phyloP scores from a whole-genome alignment of 139 green algal genomes.

The Tetradesmus lagerheimii region DNA sequence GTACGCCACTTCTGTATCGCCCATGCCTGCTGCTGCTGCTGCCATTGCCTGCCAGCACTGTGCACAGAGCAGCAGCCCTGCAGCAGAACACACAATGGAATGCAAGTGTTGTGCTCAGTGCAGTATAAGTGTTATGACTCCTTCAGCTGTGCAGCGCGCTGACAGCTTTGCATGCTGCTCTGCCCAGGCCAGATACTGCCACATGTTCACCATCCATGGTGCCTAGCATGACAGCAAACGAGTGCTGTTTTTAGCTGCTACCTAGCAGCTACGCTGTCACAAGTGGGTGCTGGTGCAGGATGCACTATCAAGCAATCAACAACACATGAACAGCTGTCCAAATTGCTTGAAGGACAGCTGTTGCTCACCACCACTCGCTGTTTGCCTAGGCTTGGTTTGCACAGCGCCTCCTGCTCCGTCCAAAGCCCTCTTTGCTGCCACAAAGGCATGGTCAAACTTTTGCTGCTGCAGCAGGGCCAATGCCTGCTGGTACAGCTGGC shows the following conservation, averaged over 20 bases:
- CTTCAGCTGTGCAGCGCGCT: neutral
- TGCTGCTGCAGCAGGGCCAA: neutral
- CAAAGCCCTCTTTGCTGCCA: slow-evolving; percentile 16
- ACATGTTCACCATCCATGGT: too few species aligned
- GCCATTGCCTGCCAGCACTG: slow-evolving; percentile 1
- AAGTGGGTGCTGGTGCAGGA: too few species aligned
- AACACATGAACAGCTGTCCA: too few species aligned
- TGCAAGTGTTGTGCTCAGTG: too few species aligned
- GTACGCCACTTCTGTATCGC: slow-evolving; percentile 24
- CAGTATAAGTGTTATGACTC: neutral
- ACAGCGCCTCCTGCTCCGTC: neutral
- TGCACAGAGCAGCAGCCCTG: neutral
- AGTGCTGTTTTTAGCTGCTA: too few species aligned
- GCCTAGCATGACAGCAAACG: too few species aligned
- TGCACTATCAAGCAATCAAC: too few species aligned
- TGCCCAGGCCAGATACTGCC: too few species aligned
- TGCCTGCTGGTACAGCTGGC: slow-evolving; percentile 21
- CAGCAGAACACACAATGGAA: neutral
- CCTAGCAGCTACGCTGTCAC: too few species aligned
- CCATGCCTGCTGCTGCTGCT: slow-evolving; percentile 21
- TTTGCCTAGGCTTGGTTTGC: neutral
- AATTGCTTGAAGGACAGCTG: neutral
- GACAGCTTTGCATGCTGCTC: too few species aligned
- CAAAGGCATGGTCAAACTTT: slow-evolving; percentile 7
- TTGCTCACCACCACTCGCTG: neutral